Evolutionary conservation across 208 protist species (phyloP).

Genomic region (Borovskyia barvae): DNA sequence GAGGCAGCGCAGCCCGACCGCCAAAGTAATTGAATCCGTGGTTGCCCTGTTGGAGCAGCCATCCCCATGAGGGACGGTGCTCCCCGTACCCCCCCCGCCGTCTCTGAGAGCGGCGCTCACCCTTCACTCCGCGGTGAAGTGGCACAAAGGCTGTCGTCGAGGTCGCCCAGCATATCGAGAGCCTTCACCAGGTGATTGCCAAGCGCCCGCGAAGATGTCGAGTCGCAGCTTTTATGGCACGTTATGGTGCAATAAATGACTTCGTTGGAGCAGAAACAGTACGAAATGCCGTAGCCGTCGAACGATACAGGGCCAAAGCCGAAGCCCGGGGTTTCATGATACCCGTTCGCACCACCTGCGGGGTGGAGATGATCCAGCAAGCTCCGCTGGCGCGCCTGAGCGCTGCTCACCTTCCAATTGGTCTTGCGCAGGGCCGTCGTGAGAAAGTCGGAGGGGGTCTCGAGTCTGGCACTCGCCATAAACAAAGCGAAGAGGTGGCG

Average conservation of each 20-base stretch:
- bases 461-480: conserved; percentile 53
- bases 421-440: conserved; percentile 44
- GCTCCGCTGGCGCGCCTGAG: conserved; percentile 71
- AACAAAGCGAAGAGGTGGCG: conserved; percentile 89
- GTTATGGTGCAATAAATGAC: conserved; percentile 84
- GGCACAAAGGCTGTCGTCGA: background rate
- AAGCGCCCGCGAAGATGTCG: conserved; percentile 37
- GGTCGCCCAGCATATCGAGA: conserved; percentile 38
- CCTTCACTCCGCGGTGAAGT: background rate
- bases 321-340: conserved; percentile 56
- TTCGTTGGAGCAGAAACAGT: conserved; percentile 73
- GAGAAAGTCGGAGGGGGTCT: conserved; percentile 67
- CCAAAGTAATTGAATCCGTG: too few relatives aligned
- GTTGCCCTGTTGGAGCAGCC: too few relatives aligned
- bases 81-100: too few relatives aligned
- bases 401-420: conserved; percentile 83
- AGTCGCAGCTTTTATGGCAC: conserved; percentile 47
- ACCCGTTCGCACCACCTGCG: conserved; percentile 21
- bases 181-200: conserved; percentile 41
- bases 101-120: background rate
- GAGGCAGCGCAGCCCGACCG: too few relatives aligned
- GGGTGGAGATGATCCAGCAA: conserved; percentile 43
- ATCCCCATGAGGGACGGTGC: too few relatives aligned
- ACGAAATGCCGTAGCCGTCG: conserved; percentile 90
- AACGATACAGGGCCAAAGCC: conserved; percentile 87